A percentile compares a stretch with the other conserved stretches of the same genome.
Conservation (phyloP, 106 monocot genomes). For the Iris macrosiphon region DNA sequence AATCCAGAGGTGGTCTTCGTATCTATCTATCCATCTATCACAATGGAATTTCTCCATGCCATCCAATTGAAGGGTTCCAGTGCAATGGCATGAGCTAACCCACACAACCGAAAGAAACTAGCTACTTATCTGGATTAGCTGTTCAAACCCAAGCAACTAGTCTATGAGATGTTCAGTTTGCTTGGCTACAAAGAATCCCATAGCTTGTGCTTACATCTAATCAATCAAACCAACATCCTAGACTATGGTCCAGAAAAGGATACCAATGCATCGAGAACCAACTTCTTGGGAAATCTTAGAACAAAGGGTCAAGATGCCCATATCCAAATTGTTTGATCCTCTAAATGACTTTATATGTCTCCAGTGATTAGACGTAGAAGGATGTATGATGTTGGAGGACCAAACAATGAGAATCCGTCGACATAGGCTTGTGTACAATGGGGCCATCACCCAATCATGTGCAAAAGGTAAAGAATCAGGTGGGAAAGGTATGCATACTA, state of each 20-base stretch:
- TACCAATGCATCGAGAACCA: slow-evolving; percentile 4
- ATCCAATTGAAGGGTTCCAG: slow-evolving; percentile 1
- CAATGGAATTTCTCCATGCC: slow-evolving; percentile 13
- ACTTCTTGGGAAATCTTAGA: background rate
- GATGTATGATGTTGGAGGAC: background rate
- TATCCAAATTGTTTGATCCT: too few relatives aligned
- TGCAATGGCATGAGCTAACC: background rate
- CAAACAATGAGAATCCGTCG: slow-evolving; percentile 5
- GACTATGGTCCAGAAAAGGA: background rate
- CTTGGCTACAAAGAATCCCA: too few relatives aligned
- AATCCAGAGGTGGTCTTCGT: slow-evolving; percentile 6
- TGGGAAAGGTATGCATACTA: slow-evolving; percentile 2
- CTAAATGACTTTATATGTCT: background rate
- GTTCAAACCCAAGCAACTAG: too few relatives aligned
- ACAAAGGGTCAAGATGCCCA: too few relatives aligned
- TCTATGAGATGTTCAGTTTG: background rate
- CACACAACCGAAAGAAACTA: too few relatives aligned
- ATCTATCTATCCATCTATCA: slow-evolving; percentile 14
- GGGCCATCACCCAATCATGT: background rate
- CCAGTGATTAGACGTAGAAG: background rate
- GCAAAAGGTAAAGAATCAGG: slow-evolving; percentile 4
- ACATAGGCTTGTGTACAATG: background rate
- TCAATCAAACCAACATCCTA: background rate
- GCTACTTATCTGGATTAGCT: too few relatives aligned
- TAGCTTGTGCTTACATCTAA: too few relatives aligned